Conservation (phyloP, 2,329 filamentous ascomycete genomes). For the Ceratocystis ficicola region DNA sequence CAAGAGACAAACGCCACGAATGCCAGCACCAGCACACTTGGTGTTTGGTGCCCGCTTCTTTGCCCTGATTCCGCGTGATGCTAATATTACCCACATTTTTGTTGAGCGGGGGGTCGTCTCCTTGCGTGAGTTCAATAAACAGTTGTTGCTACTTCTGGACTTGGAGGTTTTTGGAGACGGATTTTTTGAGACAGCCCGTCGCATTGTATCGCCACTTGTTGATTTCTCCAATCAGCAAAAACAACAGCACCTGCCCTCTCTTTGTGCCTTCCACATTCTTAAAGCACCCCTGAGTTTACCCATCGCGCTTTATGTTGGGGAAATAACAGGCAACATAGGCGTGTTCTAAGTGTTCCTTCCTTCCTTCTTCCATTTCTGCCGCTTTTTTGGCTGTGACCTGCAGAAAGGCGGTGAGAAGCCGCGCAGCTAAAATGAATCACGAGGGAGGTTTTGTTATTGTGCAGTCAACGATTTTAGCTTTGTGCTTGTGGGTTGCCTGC, state of each 20-base stretch:
- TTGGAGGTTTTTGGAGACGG: too few species aligned
- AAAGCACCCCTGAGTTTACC: neutral
- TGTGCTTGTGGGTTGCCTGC: neutral
- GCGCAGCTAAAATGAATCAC: neutral
- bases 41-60: too few species aligned
- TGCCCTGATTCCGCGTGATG: too few species aligned
- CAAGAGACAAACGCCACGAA: too few species aligned
- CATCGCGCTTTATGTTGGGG: neutral
- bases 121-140: too few species aligned
- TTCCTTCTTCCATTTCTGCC: neutral
- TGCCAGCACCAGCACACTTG: too few species aligned
- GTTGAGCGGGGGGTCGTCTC: too few species aligned
- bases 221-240: too few species aligned
- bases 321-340: neutral
- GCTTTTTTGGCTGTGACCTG: neutral
- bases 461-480: neutral
- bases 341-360: neutral
- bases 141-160: too few species aligned
- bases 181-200: too few species aligned
- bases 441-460: neutral
- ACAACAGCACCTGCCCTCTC: neutral
- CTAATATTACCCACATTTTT: too few species aligned
- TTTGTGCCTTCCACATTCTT: neutral
- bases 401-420: neutral
- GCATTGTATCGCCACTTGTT: too few species aligned